A percentile compares a stretch with the other conserved stretches of the same genome.
Evolutionary conservation across 2,329 filamentous ascomycete species (phyloP).

Genomic region (Epichloe amarillans): DNA sequence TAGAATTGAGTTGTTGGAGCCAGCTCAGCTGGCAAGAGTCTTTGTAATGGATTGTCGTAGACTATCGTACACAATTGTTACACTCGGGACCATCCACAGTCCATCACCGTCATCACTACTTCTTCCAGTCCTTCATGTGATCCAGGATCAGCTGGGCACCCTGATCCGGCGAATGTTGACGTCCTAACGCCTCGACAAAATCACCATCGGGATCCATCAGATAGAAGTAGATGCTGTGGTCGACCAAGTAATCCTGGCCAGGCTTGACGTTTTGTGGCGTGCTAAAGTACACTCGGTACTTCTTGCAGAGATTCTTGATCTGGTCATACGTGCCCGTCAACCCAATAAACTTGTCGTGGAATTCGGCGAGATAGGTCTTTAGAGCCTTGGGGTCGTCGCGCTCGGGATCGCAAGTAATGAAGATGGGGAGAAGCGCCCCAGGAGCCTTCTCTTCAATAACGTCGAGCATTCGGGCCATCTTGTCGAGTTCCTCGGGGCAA

Average conservation of each 20-base stretch:
- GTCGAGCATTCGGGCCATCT: conserved; percentile 96
- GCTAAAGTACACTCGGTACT: conserved; percentile 93
- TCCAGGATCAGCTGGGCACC: conserved; percentile 72
- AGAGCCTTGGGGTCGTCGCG: conserved; percentile 78
- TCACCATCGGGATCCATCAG: conserved; percentile 97
- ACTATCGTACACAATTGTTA: not conserved
- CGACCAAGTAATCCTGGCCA: conserved; percentile 92
- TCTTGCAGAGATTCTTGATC: conserved; percentile 89
- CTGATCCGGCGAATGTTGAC: conserved; percentile 83
- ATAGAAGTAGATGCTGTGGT: conserved; percentile 99
- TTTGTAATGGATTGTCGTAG: not conserved
- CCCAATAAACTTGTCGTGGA: conserved; percentile 75
- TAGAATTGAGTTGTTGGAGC: not conserved
- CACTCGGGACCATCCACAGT: not conserved
- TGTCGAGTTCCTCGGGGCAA: conserved; percentile 96
- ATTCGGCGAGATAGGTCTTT: conserved; percentile 77
- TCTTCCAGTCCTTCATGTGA: conserved; percentile 57
- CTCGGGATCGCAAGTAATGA: conserved; percentile 90
- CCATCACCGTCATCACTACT: not conserved
- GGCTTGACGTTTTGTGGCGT: conserved; percentile 80
- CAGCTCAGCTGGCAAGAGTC: not conserved
- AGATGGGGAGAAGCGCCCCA: conserved; percentile 57
- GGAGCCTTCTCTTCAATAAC: conserved; percentile 41
- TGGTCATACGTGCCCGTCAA: conserved; percentile 89
- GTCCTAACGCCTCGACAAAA: conserved; percentile 91